Percentiles rank a stretch among this genome's conserved stretches.
Evolutionary conservation across 306 rosid genomes (phyloP).

Genomic region (Argentina anserina): DNA sequence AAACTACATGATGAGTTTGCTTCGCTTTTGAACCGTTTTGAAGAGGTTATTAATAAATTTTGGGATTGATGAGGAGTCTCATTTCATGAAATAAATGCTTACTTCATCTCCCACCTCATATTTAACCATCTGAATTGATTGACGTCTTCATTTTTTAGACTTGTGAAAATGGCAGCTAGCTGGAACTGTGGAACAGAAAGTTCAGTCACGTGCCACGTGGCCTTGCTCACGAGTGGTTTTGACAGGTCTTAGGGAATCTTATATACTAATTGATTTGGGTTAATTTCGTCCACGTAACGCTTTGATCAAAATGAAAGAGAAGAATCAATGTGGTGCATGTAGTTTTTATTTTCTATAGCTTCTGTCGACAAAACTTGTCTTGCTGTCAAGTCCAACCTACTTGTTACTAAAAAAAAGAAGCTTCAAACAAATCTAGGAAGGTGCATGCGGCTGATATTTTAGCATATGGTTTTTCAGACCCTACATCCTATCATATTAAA

Average conservation of each 20-base stretch:
- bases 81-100: not conserved
- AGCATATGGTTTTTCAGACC: not conserved
- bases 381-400: not conserved
- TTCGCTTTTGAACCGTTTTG: not conserved
- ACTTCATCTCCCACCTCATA: not conserved
- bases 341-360: not conserved
- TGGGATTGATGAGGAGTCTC: not conserved
- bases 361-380: not conserved
- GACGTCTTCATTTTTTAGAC: not conserved
- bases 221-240: not conserved
- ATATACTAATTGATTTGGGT: not conserved
- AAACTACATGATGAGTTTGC: not conserved
- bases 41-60: not conserved
- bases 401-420: not conserved
- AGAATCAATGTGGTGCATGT: not conserved
- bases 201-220: conserved; percentile 5
- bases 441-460: not conserved
- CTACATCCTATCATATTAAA: not conserved
- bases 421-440: not conserved
- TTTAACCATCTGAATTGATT: not conserved
- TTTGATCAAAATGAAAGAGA: not conserved
- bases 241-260: not conserved
- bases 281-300: not conserved
- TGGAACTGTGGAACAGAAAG: not conserved
- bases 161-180: not conserved